Evolutionary conservation across 805 yeast genomes (phyloP), one percentile per base, ranked within the genome.

Genomic region (Ogataea saltuana): DNA sequence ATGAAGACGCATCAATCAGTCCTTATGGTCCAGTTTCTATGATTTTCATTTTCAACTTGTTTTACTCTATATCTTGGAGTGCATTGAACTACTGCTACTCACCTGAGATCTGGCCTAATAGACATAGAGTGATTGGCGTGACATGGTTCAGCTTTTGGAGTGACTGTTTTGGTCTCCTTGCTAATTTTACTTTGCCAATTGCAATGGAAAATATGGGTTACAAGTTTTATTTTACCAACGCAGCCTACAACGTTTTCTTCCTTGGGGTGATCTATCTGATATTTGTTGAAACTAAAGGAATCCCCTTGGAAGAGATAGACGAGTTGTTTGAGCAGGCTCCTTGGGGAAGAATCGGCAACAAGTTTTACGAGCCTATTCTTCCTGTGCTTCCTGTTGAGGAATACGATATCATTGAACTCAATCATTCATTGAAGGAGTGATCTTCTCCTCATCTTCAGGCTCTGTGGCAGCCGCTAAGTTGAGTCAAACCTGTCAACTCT

Each of bases 1-100:
- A 29, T 12, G 44, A 40, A 25, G 45, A 46, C n/a, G 21, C 41
- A 5, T 11, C 35, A 1, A 44, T 80, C 38, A 32, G 41, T 32
- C 40, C 49, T 33, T 37, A 52, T 44, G 49, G 47, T 25, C 34
- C 51, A 16, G 31, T 57, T 16, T 74, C 76, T 9, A 70, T 75
- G 77, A 75, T 77, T 41, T 76, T 74, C 68, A 53, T 75, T 29
- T 72, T 63, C 68, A 65, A 66, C 57, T 54, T 59, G 42, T 61
- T 65, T 23, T 74, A 72, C 57, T 64, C 70, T 52, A 55, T 66
- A 28, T 74, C 73, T 31, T 53, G 63, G 41, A 72, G 71, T 45
- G 77, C 77, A 37, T 61, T 73, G 43, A 76, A 77, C 39, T 67
- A 57, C 54, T 54, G 72, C 36, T 76, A 75, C 55, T 53, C 68